Evolutionary conservation across 345 rosid genomes (phyloP).

Genomic region (Luvunga scandens): DNA sequence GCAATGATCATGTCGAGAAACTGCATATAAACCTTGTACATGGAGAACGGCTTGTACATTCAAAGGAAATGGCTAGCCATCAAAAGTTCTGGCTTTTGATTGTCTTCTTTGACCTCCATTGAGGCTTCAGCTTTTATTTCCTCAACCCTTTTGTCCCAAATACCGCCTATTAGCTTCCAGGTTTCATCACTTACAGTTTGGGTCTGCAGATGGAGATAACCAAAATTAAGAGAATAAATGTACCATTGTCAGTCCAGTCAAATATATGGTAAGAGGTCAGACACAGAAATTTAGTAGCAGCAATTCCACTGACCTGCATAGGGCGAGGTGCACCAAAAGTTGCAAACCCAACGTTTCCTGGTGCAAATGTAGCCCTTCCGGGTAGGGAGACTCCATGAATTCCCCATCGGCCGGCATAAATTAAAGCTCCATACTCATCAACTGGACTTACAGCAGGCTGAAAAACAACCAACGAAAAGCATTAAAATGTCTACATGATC

Average conservation of each 20-base stretch:
- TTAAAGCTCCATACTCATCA: conserved; percentile 82
- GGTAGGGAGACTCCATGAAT: conserved; percentile 80
- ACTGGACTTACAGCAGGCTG: conserved; percentile 68
- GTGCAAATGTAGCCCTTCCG: conserved; percentile 94
- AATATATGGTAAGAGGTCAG: background rate
- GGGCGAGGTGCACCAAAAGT: conserved; percentile 96
- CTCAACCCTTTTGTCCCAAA: conserved; percentile 73
- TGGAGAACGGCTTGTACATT: conserved; percentile 14
- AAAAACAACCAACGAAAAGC: conserved; percentile 17
- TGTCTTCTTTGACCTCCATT: conserved; percentile 58
- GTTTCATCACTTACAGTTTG: conserved; percentile 73
- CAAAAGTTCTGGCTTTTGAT: conserved; percentile 74
- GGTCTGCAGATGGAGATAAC: conserved; percentile 47
- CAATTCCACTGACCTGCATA: conserved; percentile 52
- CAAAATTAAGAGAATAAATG: background rate
- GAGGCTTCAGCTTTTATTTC: conserved; percentile 69
- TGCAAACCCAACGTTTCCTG: conserved; percentile 88
- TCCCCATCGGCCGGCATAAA: conserved; percentile 97
- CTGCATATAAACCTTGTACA: background rate
- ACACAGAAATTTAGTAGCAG: background rate
- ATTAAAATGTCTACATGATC: background rate
- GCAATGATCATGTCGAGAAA: background rate
- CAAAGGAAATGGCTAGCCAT: conserved; percentile 87
- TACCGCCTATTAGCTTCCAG: conserved; percentile 81
- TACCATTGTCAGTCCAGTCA: background rate